Base-by-base conservation (phyloP, 495 filamentous ascomycete genomes). In the Penicillium verhagenii region DNA sequence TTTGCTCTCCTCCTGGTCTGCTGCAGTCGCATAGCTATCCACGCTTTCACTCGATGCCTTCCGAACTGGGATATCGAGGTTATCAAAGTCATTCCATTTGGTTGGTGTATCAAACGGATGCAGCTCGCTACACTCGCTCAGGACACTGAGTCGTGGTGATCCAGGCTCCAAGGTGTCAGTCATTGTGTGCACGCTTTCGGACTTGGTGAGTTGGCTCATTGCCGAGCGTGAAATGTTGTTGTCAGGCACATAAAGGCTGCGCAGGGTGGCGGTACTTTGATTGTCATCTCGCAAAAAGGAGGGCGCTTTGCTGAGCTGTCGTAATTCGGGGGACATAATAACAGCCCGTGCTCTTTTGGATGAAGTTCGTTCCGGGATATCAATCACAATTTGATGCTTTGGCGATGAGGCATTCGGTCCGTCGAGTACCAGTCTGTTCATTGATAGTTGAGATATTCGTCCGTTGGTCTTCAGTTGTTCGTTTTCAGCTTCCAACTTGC, bases 91-190 rank as follows among this genome's bases (percentile, higher is more conserved):
- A 33, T 65, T 40, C 35, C 47, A 57, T 33, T 42, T 53, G 10
- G 57, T 52, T 0, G 52, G 39, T 7, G 59, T 65, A 25, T 68
- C 87, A 52, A 86, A 85, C 6, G 89, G 75, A 62, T 84, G 86
- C 10, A 88, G 59, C 57, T 92, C 89, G 26, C 87, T 90, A 60
- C 87, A 90, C 67, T 93, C 88, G 62, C 89, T 92, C 24, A 93
- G 77, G 16, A 89, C 78, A 57, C 89, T 92, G 18, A 92, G 71
- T 44, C 86, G 79, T 7, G 88, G 88, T 46, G 87, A 90, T 44
- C 59, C 67, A 0, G 71, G 63, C 13, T 75, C 73, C 4, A 51
- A 33, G 2, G 50, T 68, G 28, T 64, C 69, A 19, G 38, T 65
- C 58, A 66, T 70, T 4, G 73, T 74, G 35, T 72, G 57, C 24